A percentile compares a stretch with the other conserved stretches of the same genome.
These are phyloP conservation scores for Yarrowia porcina DNA, from an alignment of 805 yeast genomes.

Conservation along the genomic window DNA sequence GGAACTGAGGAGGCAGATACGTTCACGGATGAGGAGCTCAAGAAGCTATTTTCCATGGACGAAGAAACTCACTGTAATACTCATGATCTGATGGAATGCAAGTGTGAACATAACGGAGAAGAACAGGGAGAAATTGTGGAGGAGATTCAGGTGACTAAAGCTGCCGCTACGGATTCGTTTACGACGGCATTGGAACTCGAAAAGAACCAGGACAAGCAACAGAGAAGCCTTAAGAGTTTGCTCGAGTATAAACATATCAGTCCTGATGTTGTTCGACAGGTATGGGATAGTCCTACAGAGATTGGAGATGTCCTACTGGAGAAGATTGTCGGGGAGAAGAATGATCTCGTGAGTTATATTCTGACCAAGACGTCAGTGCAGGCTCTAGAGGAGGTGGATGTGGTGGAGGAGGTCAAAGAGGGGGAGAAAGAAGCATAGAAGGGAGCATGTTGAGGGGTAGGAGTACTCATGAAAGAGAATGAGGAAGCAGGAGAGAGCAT, in stretches of 20 bases:
- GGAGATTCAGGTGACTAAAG: not conserved
- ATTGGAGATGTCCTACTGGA: slow-evolving; percentile 2
- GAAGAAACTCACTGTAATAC: slow-evolving; percentile 54
- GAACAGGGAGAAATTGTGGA: not conserved
- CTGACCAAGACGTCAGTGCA: not conserved
- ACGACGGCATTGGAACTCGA: slow-evolving; percentile 7
- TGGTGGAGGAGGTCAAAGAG: not conserved
- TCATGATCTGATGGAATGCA: slow-evolving; percentile 61
- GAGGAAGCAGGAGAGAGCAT: no score
- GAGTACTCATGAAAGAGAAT: no score
- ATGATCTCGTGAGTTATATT: not conserved
- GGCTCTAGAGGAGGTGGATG: not conserved
- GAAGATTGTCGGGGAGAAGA: not conserved
- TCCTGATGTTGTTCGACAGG: not conserved
- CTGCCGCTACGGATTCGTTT: not conserved
- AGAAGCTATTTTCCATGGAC: slow-evolving; percentile 66
- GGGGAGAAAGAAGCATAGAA: not conserved
- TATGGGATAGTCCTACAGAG: not conserved
- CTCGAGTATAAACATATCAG: not conserved
- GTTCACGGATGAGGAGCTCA: slow-evolving; percentile 65
- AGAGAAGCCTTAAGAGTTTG: not conserved
- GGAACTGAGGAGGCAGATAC: slow-evolving; percentile 45
- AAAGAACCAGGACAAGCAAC: not conserved
- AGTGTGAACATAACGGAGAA: not conserved
- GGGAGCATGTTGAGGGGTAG: no score